Evolutionary conservation across 768 basidiomycete species (phyloP).

Genomic region (Leccinum variicolor): DNA sequence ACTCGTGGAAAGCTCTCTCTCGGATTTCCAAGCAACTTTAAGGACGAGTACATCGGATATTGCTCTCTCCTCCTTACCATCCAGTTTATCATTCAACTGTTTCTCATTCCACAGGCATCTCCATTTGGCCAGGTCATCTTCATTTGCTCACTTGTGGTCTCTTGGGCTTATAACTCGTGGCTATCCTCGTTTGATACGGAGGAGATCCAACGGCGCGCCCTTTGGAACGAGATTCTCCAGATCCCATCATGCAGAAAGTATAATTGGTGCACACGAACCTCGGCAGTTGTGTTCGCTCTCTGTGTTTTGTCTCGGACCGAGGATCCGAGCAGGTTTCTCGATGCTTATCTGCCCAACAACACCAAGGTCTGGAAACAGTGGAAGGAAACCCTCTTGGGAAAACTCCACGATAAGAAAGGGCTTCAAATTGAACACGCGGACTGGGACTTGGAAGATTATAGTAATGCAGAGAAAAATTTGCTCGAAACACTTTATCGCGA

Average conservation of each 20-base stretch:
- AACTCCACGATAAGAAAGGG: not conserved
- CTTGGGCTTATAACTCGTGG: not conserved
- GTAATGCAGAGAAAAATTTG: not conserved
- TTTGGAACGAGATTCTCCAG: not conserved
- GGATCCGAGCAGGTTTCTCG: constrained; percentile 3
- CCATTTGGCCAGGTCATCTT: not conserved
- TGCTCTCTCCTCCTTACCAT: not conserved
- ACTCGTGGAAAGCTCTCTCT: not conserved
- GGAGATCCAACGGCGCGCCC: not conserved
- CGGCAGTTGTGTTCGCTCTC: constrained; percentile 6
- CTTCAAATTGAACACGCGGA: not conserved
- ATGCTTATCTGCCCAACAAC: constrained; percentile 4
- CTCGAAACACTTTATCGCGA: constrained; percentile 3
- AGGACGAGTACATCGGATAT: not conserved
- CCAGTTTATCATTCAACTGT: not conserved
- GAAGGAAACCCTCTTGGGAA: not conserved
- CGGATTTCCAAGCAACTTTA: not conserved
- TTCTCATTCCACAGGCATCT: not conserved
- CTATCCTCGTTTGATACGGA: not conserved
- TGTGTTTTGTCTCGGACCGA: constrained; percentile 3
- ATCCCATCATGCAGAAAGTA: not conserved
- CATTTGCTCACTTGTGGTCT: constrained; percentile 1
- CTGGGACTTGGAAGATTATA: not conserved
- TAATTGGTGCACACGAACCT: not conserved
- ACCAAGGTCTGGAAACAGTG: constrained; percentile 4